Evolutionary conservation across 441 rosid species (phyloP).

Genomic region (Daphne laureola): DNA sequence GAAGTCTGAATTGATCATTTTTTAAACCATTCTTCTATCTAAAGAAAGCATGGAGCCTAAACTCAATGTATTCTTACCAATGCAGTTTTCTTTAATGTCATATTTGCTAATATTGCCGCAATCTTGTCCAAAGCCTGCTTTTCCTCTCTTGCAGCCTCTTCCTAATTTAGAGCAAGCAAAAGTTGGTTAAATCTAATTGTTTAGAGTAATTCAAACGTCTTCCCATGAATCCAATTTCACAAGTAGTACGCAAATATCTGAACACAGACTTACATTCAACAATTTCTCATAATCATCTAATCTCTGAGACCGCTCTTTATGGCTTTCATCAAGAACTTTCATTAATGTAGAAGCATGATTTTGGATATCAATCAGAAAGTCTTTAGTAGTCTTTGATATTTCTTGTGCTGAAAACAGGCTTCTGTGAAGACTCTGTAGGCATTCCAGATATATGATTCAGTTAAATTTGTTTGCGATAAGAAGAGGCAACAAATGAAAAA

Average conservation of each 20-base stretch:
- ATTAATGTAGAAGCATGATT: constrained; percentile 44
- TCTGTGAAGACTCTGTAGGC: constrained; percentile 44
- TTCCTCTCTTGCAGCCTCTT: constrained; percentile 70
- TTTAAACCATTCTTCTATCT: too few species aligned
- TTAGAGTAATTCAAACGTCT: constrained; percentile 9
- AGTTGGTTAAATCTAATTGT: constrained; percentile 4
- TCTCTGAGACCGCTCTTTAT: constrained; percentile 35
- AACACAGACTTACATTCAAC: constrained; percentile 41
- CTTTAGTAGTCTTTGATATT: constrained; percentile 46
- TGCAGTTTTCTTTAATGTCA: constrained; percentile 59
- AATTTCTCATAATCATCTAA: constrained; percentile 47
- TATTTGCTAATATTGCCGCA: constrained; percentile 44
- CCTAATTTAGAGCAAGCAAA: constrained; percentile 38
- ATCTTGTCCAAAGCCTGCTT: constrained; percentile 61
- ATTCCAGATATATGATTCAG: neutral
- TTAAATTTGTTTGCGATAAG: neutral
- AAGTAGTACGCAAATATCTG: neutral
- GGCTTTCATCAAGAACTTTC: constrained; percentile 41
- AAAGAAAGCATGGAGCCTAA: too few species aligned
- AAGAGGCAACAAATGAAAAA: neutral
- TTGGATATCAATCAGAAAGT: constrained; percentile 47
- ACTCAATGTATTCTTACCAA: constrained; percentile 33
- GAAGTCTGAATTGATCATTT: too few species aligned
- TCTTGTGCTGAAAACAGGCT: constrained; percentile 52
- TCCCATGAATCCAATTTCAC: neutral